Evolutionary conservation across 176 grass and related monocot genomes (phyloP).

Genomic region (Poa pratensis): DNA sequence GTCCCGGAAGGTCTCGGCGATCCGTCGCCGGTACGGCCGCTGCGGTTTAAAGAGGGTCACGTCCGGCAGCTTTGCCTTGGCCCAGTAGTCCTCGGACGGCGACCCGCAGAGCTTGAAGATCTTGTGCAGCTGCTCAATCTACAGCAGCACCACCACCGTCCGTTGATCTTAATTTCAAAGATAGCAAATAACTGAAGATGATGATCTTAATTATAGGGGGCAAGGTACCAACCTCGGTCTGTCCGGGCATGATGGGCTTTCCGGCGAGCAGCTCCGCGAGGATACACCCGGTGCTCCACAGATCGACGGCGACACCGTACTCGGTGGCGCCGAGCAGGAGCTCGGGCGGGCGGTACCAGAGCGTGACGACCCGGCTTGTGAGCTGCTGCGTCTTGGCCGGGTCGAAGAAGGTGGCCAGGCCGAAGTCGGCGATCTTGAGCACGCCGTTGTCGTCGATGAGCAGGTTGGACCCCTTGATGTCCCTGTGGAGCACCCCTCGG

Average conservation of each 20-base stretch:
- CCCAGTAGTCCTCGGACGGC: conserved; percentile 81
- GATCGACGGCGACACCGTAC: conserved; percentile 61
- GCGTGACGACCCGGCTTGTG: conserved; percentile 75
- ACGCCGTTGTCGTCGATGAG: conserved; percentile 58
- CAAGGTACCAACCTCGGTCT: conserved; percentile 54
- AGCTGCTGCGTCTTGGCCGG: conserved; percentile 43
- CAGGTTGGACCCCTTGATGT: conserved; percentile 79
- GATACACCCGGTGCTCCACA: conserved; percentile 79
- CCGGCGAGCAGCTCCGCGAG: conserved; percentile 69
- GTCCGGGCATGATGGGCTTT: conserved; percentile 75
- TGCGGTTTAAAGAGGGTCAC: conserved; percentile 83
- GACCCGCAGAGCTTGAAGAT: conserved; percentile 93
- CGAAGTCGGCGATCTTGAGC: conserved; percentile 69
- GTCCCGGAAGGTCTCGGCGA: conserved; percentile 72
- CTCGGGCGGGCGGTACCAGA: conserved; percentile 78
- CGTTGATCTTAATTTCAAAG: not conserved
- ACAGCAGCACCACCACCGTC: not conserved
- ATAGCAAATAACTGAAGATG: not conserved
- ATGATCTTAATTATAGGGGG: not conserved
- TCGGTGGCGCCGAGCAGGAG: conserved; percentile 69
- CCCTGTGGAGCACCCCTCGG: conserved; percentile 57
- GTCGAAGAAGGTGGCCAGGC: conserved; percentile 65
- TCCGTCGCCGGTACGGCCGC: conserved; percentile 58
- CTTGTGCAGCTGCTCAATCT: conserved; percentile 91
- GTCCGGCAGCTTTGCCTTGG: conserved; percentile 64